Conservation (phyloP, 83 land plant species). For the Larix sibirica region DNA sequence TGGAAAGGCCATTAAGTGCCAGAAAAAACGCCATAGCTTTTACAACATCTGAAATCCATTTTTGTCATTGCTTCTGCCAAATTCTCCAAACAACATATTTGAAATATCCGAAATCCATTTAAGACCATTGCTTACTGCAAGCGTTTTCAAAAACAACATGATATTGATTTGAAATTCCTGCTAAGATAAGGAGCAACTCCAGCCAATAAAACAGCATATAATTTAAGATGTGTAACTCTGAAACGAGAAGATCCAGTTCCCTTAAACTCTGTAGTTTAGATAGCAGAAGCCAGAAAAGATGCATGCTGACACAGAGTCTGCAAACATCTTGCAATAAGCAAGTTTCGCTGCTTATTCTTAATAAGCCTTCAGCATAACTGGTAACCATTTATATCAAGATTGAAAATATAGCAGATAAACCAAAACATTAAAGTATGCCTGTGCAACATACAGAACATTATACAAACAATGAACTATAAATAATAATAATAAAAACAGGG, state of each 20-base stretch:
- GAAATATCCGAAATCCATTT: background rate
- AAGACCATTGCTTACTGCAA: too few relatives aligned
- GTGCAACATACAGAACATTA: background rate
- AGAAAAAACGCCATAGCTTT: background rate
- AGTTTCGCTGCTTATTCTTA: background rate
- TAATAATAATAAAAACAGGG: background rate
- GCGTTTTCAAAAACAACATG: too few relatives aligned
- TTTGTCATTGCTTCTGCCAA: background rate
- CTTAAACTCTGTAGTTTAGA: background rate
- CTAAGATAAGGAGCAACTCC: too few relatives aligned
- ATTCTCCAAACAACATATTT: too few relatives aligned
- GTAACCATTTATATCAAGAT: background rate
- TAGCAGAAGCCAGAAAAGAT: background rate
- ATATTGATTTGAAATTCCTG: too few relatives aligned
- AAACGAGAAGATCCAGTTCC: background rate
- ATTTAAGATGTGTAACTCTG: background rate
- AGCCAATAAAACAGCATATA: too few relatives aligned
- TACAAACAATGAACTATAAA: background rate
- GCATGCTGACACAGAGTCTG: background rate
- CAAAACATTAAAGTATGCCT: background rate
- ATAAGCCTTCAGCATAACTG: background rate
- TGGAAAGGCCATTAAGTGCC: background rate
- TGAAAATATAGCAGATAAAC: background rate
- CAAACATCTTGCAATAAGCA: background rate
- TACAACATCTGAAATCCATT: background rate